These are phyloP conservation scores for Chaetomiaceae sp. DNA, from an alignment of 2,329 filamentous ascomycete genomes.

Conservation along the genomic window DNA sequence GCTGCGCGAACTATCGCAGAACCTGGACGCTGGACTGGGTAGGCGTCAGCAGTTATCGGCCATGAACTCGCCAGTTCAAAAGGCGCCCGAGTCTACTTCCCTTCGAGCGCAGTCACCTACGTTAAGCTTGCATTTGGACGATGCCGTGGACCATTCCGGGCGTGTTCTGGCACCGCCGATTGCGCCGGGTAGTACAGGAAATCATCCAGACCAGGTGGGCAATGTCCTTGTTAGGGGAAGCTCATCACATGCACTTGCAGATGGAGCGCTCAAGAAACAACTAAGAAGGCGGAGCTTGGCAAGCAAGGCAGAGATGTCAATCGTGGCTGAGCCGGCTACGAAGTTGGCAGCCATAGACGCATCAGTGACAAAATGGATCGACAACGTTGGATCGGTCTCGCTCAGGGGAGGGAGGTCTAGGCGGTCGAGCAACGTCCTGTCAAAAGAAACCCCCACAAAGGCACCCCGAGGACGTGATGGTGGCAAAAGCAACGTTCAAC, in stretches of 20 bases:
- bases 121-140: neutral
- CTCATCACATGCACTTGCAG: no score
- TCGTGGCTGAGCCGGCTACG: no score
- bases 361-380: no score
- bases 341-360: no score
- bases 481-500: neutral
- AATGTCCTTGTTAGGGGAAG: no score
- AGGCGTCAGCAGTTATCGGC: neutral
- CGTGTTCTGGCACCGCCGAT: no score
- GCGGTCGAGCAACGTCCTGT: neutral
- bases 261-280: no score
- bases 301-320: no score
- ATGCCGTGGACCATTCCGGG: neutral
- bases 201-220: no score
- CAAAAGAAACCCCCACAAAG: neutral
- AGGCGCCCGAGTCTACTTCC: neutral
- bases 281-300: no score
- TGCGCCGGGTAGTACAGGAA: no score
- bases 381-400: no score
- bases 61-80: neutral
- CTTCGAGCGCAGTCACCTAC: constrained; percentile 1
- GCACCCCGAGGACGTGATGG: neutral
- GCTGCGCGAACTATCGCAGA: neutral
- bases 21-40: neutral
- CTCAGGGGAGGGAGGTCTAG: neutral